Evolutionary conservation across 2,329 filamentous ascomycete genomes (phyloP).

Genomic region (Talaromyces marneffei): DNA sequence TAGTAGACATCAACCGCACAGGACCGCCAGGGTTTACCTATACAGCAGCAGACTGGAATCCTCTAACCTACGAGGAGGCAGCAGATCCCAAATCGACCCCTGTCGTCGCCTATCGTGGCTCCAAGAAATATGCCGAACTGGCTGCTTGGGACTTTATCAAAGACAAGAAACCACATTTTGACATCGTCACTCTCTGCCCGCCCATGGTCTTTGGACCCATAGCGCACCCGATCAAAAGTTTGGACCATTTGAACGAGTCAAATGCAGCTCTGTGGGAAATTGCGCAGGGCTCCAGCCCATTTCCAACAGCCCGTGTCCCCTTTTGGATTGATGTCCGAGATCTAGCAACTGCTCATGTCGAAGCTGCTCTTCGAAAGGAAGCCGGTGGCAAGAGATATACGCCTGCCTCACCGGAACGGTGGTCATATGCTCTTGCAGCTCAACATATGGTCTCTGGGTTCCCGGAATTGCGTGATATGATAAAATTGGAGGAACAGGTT

Average conservation of each 20-base stretch:
- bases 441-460: slow-evolving; percentile 41
- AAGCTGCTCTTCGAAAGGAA: slow-evolving; percentile 35
- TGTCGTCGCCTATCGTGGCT: slow-evolving; percentile 14
- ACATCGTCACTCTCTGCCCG: slow-evolving; percentile 44
- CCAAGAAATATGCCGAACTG: slow-evolving; percentile 16
- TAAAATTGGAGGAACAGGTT: background rate
- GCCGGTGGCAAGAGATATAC: slow-evolving; percentile 34
- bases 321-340: slow-evolving; percentile 46
- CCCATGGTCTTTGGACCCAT: slow-evolving; percentile 45
- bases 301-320: slow-evolving; percentile 30
- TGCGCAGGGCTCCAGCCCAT: slow-evolving; percentile 29
- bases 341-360: slow-evolving; percentile 42
- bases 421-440: slow-evolving; percentile 43
- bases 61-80: slow-evolving; percentile 13
- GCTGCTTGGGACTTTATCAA: slow-evolving; percentile 31
- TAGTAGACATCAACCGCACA: slow-evolving; percentile 8
- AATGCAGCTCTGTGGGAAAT: slow-evolving; percentile 41
- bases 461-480: slow-evolving; percentile 30
- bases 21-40: slow-evolving; percentile 12
- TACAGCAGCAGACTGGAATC: slow-evolving; percentile 13
- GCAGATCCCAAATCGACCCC: background rate
- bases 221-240: slow-evolving; percentile 33
- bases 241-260: slow-evolving; percentile 39
- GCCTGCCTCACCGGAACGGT: slow-evolving; percentile 39
- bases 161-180: slow-evolving; percentile 30